phyloP scores from a whole-genome alignment of 2,329 filamentous ascomycete genomes.

The Cladorrhinum sp. region DNA sequence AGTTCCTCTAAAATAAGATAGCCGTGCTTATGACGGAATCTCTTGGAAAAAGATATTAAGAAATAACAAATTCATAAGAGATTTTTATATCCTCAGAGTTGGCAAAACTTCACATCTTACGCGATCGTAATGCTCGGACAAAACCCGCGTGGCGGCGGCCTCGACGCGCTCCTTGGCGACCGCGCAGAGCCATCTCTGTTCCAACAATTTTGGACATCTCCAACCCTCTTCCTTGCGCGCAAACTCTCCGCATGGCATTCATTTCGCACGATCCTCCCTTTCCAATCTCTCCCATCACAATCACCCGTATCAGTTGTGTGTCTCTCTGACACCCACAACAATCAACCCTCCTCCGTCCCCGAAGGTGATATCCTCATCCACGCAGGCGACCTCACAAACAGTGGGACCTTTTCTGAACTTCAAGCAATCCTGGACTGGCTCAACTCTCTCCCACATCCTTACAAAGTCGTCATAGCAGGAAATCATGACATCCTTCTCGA shows the following conservation, averaged over 20 bases:
- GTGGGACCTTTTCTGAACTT: conserved; percentile 38
- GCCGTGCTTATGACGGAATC: no score
- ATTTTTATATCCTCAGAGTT: no score
- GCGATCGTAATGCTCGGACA: not conserved
- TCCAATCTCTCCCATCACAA: not conserved
- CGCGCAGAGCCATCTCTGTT: not conserved
- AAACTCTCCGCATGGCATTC: conserved; percentile 15
- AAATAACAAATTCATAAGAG: no score
- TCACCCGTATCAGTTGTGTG: conserved; percentile 31
- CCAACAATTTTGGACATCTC: not conserved
- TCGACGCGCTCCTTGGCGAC: not conserved
- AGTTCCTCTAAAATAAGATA: no score
- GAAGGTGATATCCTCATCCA: conserved; percentile 41
- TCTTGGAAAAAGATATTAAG: no score
- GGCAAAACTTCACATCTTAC: no score
- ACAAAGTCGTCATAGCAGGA: conserved; percentile 37
- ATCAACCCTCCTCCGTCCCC: conserved; percentile 32
- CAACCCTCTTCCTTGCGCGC: conserved; percentile 17
- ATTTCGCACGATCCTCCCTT: not conserved
- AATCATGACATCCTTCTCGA: conserved; percentile 23
- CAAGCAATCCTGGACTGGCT: conserved; percentile 34
- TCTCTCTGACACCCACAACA: conserved; percentile 43
- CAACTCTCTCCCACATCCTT: conserved; percentile 31
- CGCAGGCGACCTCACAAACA: conserved; percentile 40
- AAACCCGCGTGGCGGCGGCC: not conserved